A percentile compares a stretch with the other conserved stretches of the same genome.
Conservation (phyloP, 73 alveolate genomes). For the Symbiodinium pilosum region DNA sequence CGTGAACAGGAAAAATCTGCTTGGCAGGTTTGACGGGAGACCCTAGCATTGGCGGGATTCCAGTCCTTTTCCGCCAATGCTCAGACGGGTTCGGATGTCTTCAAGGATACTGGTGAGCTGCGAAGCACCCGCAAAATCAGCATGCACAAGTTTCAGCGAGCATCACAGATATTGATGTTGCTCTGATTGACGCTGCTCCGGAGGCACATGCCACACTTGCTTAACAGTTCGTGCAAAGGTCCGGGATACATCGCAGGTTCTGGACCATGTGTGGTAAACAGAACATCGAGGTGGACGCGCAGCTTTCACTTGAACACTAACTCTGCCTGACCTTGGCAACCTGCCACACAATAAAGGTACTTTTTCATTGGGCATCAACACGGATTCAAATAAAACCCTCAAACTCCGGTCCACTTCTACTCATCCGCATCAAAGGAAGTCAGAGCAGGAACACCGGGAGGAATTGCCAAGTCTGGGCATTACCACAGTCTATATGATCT, state of each 20-base stretch:
- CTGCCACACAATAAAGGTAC: too few species aligned
- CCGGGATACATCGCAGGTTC: neutral
- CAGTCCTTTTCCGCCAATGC: neutral
- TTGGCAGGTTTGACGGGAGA: too few species aligned
- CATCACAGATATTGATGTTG: neutral
- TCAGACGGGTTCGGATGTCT: neutral
- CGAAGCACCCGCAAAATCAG: neutral
- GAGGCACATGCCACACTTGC: neutral
- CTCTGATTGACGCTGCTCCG: neutral
- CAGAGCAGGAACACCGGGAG: neutral
- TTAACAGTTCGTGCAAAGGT: neutral
- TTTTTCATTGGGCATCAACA: too few species aligned
- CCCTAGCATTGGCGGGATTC: too few species aligned
- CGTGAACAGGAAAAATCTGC: too few species aligned
- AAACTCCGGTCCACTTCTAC: constrained; percentile 6
- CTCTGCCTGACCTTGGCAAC: too few species aligned
- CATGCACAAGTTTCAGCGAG: neutral
- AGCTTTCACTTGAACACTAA: too few species aligned
- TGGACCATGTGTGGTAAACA: neutral
- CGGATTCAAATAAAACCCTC: too few species aligned
- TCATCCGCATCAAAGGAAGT: constrained; percentile 1
- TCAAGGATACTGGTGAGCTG: neutral
- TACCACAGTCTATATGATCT: neutral
- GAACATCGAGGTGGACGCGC: neutral
- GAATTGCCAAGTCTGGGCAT: neutral